Evolutionary conservation across 148 eudicot species (phyloP).

Genomic region (Rhododendron molle): DNA sequence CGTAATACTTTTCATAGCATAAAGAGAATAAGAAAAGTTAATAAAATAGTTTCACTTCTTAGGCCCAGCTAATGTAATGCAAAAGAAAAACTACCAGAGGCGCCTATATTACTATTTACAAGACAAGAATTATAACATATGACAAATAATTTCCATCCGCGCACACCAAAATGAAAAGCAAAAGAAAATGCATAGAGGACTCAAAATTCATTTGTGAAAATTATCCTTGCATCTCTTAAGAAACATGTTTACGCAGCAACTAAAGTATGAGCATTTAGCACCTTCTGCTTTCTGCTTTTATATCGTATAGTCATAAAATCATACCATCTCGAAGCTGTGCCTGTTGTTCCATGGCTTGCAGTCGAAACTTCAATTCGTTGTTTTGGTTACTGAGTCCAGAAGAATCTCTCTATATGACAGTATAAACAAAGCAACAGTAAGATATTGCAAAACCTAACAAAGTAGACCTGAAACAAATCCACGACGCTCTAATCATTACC

Average conservation of each 20-base stretch:
- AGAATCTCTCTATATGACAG: slow-evolving; percentile 66
- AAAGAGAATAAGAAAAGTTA: background rate
- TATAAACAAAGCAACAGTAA: background rate
- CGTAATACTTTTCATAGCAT: background rate
- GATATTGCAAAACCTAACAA: background rate
- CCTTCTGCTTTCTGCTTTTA: background rate
- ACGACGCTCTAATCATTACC: slow-evolving; percentile 27
- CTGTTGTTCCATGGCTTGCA: slow-evolving; percentile 97
- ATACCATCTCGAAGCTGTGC: slow-evolving; percentile 96
- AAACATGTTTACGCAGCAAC: background rate
- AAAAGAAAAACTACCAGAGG: background rate
- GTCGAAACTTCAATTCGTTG: slow-evolving; percentile 87
- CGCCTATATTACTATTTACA: background rate
- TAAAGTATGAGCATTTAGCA: background rate
- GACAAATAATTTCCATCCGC: background rate
- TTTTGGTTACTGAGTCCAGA: slow-evolving; percentile 74
- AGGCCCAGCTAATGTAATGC: background rate
- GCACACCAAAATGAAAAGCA: background rate
- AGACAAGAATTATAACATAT: background rate
- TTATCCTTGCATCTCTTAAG: background rate
- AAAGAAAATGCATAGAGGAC: background rate
- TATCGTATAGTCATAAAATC: slow-evolving; percentile 20
- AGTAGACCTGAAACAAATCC: background rate
- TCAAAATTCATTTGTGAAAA: background rate
- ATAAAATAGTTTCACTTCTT: background rate